Evolutionary conservation across 352 stramenopile genomes (phyloP).

Genomic region (Pythium vanterpoolii): DNA sequence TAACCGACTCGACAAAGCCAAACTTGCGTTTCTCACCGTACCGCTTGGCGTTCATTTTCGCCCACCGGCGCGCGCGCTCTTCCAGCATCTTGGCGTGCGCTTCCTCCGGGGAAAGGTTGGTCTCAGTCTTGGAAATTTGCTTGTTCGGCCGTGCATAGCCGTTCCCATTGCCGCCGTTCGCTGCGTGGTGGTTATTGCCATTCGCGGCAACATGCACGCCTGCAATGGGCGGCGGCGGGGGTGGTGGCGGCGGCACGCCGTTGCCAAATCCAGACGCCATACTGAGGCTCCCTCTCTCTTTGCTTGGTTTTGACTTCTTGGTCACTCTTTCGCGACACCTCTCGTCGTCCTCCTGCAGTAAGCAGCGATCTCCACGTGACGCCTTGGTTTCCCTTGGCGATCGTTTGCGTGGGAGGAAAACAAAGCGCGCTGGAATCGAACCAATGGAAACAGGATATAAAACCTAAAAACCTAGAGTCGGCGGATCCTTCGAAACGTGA

Average conservation of each 20-base stretch:
- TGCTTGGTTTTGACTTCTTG: background rate
- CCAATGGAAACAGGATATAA: constrained; percentile 23
- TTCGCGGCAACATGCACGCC: constrained; percentile 18
- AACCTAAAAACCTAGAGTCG: constrained; percentile 25
- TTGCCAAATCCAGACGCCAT: constrained; percentile 21
- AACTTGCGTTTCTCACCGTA: constrained; percentile 95
- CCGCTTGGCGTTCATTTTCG: constrained; percentile 91
- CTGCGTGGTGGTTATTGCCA: background rate
- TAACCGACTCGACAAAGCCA: constrained; percentile 90
- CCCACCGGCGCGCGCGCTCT: constrained; percentile 79
- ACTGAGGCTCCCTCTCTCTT: background rate
- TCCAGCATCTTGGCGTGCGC: constrained; percentile 64
- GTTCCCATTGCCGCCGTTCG: background rate
- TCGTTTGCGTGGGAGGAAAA: constrained; percentile 8
- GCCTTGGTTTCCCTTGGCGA: constrained; percentile 8
- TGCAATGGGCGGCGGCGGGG: constrained; percentile 25
- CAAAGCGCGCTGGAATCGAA: constrained; percentile 10
- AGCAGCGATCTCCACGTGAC: background rate
- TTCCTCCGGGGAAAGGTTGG: constrained; percentile 40
- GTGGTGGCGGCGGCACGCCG: constrained; percentile 19
- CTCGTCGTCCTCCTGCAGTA: background rate
- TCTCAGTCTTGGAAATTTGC: constrained; percentile 3
- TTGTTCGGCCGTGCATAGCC: background rate
- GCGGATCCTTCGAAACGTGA: constrained; percentile 17
- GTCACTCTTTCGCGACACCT: background rate